Evolutionary conservation across 257 asterid species (phyloP).

Genomic region (Verbascum thapsus): DNA sequence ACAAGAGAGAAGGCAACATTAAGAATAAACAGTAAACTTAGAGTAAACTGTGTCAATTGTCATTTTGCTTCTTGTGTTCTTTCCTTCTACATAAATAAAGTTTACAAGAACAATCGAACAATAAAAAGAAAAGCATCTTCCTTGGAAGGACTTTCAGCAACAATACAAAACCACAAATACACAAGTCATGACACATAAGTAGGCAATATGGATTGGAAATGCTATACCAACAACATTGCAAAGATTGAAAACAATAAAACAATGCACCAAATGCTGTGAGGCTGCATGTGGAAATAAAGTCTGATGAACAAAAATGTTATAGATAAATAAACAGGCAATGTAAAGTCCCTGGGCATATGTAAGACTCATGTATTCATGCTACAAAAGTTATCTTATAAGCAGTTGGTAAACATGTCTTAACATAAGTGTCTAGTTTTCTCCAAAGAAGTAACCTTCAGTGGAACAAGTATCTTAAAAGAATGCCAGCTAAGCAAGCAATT

Average conservation of each 20-base stretch:
- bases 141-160: conserved; percentile 10
- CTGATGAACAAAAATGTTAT: neutral
- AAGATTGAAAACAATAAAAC: neutral
- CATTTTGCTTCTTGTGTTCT: neutral
- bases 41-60: neutral
- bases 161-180: neutral
- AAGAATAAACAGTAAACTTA: neutral
- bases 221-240: neutral
- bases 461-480: neutral
- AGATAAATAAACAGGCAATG: neutral
- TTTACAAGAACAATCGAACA: conserved; percentile 6
- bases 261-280: neutral
- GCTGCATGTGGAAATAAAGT: conserved; percentile 1
- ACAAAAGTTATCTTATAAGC: neutral
- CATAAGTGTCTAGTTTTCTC: neutral
- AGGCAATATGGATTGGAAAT: neutral
- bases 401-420: neutral
- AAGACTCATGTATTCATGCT: neutral
- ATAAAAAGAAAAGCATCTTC: neutral
- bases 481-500: conserved; percentile 7
- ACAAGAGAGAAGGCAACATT: neutral
- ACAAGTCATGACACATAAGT: neutral
- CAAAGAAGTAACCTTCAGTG: conserved; percentile 11
- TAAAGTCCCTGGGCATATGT: neutral
- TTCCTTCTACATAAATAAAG: conserved; percentile 1